A percentile compares a stretch with the other conserved stretches of the same genome.
Evolutionary conservation across 257 asterid species (phyloP).

Genomic region (Avicennia marina): DNA sequence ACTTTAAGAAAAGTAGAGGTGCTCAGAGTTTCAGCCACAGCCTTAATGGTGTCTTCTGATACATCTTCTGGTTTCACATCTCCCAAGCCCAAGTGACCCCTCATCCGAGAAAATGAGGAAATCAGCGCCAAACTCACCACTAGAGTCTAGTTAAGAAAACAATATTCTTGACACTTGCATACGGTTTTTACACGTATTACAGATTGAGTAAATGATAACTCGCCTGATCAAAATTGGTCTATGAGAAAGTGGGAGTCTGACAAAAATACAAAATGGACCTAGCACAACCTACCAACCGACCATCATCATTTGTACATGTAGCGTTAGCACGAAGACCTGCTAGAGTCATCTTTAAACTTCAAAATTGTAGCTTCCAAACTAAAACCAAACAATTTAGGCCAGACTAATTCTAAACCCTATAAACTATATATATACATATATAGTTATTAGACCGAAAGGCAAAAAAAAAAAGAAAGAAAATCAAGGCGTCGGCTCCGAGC

Average conservation of each 20-base stretch:
- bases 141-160: conserved; percentile 52
- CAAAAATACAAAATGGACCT: too few species aligned
- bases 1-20: conserved; percentile 69
- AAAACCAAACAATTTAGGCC: background rate
- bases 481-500: too few species aligned
- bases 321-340: too few species aligned
- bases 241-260: too few species aligned
- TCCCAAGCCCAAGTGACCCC: conserved; percentile 67
- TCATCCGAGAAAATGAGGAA: conserved; percentile 84
- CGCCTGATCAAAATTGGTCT: background rate
- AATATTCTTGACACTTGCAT: conserved; percentile 9
- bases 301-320: too few species aligned
- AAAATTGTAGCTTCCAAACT: background rate
- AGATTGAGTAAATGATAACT: background rate
- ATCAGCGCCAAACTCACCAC: conserved; percentile 85
- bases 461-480: background rate
- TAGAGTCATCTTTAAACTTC: background rate
- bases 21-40: conserved; percentile 76
- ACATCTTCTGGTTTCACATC: conserved; percentile 72
- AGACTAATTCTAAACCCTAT: background rate
- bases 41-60: conserved; percentile 54
- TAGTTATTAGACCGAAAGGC: background rate
- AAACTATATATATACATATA: background rate
- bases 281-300: too few species aligned
- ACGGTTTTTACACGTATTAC: background rate